phyloP scores from a whole-genome alignment of 495 filamentous ascomycete genomes.

The Hyaloscypha variabilis region DNA sequence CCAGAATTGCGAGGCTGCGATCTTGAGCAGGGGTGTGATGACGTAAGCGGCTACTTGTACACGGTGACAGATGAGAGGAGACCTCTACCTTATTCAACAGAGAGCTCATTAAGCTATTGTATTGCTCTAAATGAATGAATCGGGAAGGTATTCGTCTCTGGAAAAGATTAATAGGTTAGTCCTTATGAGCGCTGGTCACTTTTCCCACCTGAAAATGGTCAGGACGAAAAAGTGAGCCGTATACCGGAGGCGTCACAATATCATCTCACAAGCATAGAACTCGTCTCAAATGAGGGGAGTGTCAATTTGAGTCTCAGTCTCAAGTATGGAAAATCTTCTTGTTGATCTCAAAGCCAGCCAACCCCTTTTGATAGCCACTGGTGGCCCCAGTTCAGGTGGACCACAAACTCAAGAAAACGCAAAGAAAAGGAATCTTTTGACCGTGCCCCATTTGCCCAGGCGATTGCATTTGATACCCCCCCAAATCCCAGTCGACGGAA shows the following conservation, averaged over 20 bases:
- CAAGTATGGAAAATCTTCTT: slow-evolving; percentile 31
- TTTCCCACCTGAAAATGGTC: no score
- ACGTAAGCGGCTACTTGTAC: not conserved
- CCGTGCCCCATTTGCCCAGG: slow-evolving; percentile 28
- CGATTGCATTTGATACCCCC: slow-evolving; percentile 19
- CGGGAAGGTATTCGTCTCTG: no score
- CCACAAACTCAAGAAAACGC: slow-evolving; percentile 10
- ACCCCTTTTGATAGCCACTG: slow-evolving; percentile 34
- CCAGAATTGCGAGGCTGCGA: not conserved
- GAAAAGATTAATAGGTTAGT: no score
- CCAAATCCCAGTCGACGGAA: slow-evolving; percentile 16
- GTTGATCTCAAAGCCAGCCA: slow-evolving; percentile 30
- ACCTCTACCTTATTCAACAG: no score
- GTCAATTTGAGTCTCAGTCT: slow-evolving; percentile 26
- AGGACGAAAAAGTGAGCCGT: no score
- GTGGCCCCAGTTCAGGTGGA: slow-evolving; percentile 22
- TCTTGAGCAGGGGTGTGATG: not conserved
- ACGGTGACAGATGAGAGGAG: no score
- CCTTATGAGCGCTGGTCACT: no score
- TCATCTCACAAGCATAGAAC: not conserved
- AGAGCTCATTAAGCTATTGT: no score
- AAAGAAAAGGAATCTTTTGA: slow-evolving; percentile 35
- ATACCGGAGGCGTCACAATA: not conserved
- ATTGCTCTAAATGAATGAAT: no score
- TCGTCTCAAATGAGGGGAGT: slow-evolving; percentile 12